Base-by-base conservation (phyloP, 1,284 basidiomycete genomes). In the Ceratobasidium sp. region DNA sequence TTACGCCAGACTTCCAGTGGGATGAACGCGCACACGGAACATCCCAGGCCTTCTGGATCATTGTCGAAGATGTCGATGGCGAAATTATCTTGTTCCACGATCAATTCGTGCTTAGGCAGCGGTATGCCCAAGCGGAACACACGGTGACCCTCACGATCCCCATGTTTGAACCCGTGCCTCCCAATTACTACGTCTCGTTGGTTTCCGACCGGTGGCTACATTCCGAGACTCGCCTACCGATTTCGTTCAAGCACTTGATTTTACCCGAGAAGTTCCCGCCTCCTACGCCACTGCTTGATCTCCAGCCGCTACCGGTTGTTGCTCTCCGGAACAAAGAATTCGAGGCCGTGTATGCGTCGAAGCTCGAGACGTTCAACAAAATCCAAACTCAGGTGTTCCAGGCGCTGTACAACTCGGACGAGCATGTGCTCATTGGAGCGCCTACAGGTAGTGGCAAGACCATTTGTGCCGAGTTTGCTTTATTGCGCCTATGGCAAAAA, bases 361-460 rank as follows among this genome's bases (percentile, higher is more conserved):
- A 86, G 0, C 91, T 97, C 75, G 84, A 89, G 74, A 88, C 87
- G 0, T 98, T 98, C 86, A 99, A 99, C 87, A 98, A 98, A 83
- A 97, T 98, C 76, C 97, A 99, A 80, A 99, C 96, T 0, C 97
- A 99, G 82, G 95, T 97, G 43, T 99, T 98, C 90, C 97, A 98
- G 77, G 95, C 96, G 0, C 84, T 99, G 0, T 99, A 97, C 81
- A 96, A 94, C 0, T 92, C 94, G 0, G 96, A 98, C 79, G 96
- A 98, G 79, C 97, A 96, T 77, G 91, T 97, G 48, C 94, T 99
- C 78, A 90, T 99, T 72, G 96, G 96, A 28, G 97, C 96, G 0
- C 97, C 97, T 0, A 96, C 96, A 0, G 97, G 97, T 10, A 95
- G 93, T 73, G 97, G 97, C 36, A 99, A 99, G 86, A 98, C 96